phyloP scores from a whole-genome alignment of 1,284 basidiomycete genomes.

The Amylostereum areolatum region DNA sequence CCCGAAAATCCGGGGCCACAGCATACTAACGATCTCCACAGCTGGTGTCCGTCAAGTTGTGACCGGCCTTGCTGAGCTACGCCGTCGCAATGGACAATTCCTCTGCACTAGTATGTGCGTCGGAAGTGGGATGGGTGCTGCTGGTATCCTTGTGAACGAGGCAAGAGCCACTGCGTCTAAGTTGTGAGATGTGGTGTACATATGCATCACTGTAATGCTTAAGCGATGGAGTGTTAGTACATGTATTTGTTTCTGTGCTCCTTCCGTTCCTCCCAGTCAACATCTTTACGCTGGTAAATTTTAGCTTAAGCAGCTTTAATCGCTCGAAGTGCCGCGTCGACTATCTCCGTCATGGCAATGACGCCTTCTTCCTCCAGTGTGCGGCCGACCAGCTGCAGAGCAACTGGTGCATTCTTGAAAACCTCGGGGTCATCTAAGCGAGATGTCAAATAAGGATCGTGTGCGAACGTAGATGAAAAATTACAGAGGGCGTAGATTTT shows the following conservation, averaged over 20 bases:
- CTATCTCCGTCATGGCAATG: slow-evolving; percentile 35
- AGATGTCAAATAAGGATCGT: not conserved
- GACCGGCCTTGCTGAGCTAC: slow-evolving; percentile 77
- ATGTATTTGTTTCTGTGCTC: no score
- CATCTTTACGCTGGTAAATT: not conserved
- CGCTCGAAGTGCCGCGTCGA: slow-evolving; percentile 25
- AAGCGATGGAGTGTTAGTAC: no score
- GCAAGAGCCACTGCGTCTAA: slow-evolving; percentile 13
- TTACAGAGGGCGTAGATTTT: slow-evolving; percentile 38
- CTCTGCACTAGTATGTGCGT: slow-evolving; percentile 87
- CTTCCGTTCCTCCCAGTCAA: no score
- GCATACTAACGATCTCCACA: slow-evolving; percentile 17
- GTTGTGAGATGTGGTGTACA: not conserved
- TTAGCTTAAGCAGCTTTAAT: not conserved
- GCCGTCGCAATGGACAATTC: slow-evolving; percentile 57
- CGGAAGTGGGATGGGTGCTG: slow-evolving; percentile 86
- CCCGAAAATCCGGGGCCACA: slow-evolving; percentile 5
- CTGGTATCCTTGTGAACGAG: slow-evolving; percentile 79
- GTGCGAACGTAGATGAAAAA: slow-evolving; percentile 10
- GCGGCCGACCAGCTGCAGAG: slow-evolving; percentile 42
- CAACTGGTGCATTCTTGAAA: slow-evolving; percentile 42
- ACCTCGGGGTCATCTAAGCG: slow-evolving; percentile 36
- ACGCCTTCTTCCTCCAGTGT: slow-evolving; percentile 49
- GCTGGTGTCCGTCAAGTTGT: slow-evolving; percentile 83
- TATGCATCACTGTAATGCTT: no score